Evolutionary conservation across 306 rosid genomes (phyloP).

Genomic region (Acacia crassicarpa): DNA sequence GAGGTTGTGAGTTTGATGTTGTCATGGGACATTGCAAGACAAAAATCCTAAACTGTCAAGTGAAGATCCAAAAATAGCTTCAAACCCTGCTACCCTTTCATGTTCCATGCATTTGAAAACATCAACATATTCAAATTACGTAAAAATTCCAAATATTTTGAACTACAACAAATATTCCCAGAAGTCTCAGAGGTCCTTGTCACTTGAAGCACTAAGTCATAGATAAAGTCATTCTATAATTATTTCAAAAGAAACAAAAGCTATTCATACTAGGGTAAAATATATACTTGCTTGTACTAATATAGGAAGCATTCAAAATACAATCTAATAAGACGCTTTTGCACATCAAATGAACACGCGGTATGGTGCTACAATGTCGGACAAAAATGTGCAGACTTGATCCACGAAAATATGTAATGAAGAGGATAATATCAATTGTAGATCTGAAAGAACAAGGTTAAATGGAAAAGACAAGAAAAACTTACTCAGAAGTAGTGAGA

Average conservation of each 20-base stretch:
- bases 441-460: constrained; percentile 14
- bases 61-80: neutral
- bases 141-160: neutral
- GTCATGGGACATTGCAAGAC: neutral
- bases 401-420: constrained; percentile 3
- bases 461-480: constrained; percentile 31
- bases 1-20: neutral
- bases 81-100: neutral
- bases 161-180: neutral
- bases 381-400: constrained; percentile 14
- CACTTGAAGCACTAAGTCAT: neutral
- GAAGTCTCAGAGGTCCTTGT: neutral
- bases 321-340: neutral
- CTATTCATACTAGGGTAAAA: neutral
- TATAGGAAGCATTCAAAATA: neutral
- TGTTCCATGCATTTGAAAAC: neutral
- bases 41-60: neutral
- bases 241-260: neutral
- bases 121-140: neutral
- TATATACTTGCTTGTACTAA: neutral
- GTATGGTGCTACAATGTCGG: constrained; percentile 15
- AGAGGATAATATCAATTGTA: neutral
- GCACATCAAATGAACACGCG: constrained; percentile 2
- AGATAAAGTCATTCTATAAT: neutral
- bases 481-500: constrained; percentile 84